A percentile compares a stretch with the other conserved stretches of the same genome.
phyloP scores from a whole-genome alignment of 2,329 filamentous ascomycete species.

The Coniochaeta ligniaria region DNA sequence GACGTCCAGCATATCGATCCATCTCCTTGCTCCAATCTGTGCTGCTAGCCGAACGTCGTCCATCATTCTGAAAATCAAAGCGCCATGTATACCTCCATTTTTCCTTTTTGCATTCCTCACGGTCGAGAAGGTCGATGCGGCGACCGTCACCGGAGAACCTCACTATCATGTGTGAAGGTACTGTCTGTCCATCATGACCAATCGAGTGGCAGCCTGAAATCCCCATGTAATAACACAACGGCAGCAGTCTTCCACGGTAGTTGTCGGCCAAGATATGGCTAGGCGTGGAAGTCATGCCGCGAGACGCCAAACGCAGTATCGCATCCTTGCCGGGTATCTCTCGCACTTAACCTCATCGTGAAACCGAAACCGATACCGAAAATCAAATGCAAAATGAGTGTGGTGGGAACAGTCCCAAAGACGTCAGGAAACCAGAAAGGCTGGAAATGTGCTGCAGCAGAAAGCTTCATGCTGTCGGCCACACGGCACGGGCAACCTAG shows the following conservation, averaged over 20 bases:
- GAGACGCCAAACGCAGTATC: background rate
- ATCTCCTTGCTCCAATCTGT: background rate
- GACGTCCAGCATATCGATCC: background rate
- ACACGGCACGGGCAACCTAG: slow-evolving; percentile 10
- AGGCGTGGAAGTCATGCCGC: background rate
- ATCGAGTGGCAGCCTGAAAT: no score
- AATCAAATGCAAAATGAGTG: slow-evolving; percentile 1
- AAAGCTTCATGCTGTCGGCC: background rate
- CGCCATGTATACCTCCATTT: no score
- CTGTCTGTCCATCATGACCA: no score
- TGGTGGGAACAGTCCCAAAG: background rate
- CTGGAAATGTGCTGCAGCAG: background rate
- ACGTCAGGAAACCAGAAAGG: background rate
- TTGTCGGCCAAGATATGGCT: background rate
- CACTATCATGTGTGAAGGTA: no score
- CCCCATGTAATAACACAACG: background rate
- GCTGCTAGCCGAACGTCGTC: background rate
- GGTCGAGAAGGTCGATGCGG: no score
- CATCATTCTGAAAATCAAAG: background rate
- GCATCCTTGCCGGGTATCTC: background rate
- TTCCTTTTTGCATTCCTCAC: background rate
- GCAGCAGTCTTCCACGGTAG: background rate
- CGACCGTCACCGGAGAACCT: no score
- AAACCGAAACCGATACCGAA: background rate
- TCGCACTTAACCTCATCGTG: background rate